Conservation (phyloP, 1,284 basidiomycete species). For the Ganoderma meredithae region DNA sequence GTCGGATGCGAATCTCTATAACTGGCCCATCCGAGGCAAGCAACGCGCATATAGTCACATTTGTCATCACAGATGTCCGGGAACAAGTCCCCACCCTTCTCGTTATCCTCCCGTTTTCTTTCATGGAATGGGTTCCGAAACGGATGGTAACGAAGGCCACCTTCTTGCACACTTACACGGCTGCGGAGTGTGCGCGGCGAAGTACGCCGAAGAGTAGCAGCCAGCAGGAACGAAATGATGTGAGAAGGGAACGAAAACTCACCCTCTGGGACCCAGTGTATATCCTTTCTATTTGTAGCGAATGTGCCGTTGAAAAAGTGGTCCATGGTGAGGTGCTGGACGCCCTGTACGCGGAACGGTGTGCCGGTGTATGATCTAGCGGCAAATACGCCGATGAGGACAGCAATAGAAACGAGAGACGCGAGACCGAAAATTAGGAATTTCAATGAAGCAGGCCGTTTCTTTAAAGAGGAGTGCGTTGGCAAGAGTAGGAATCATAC, state of each 20-base stretch:
- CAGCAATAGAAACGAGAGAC: constrained; percentile 61
- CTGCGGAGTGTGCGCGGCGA: background rate
- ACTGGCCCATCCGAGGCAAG: too few relatives aligned
- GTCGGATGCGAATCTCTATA: too few relatives aligned
- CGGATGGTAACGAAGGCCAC: too few relatives aligned
- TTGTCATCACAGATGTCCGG: too few relatives aligned
- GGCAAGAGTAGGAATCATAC: background rate
- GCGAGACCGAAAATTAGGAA: constrained; percentile 62
- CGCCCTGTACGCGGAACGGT: constrained; percentile 59
- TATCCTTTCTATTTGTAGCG: constrained; percentile 46
- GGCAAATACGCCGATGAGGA: constrained; percentile 74
- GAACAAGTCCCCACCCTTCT: too few relatives aligned
- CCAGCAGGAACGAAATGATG: background rate
- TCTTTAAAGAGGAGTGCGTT: constrained; percentile 11
- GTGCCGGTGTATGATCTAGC: constrained; percentile 70
- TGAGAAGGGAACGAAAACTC: constrained; percentile 28
- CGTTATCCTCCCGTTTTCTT: too few relatives aligned
- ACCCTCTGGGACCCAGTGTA: constrained; percentile 93
- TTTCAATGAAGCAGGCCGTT: constrained; percentile 58
- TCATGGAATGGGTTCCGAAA: too few relatives aligned
- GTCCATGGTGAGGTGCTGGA: constrained; percentile 81
- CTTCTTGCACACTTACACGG: too few relatives aligned
- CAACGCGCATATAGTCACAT: too few relatives aligned
- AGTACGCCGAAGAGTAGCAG: background rate
- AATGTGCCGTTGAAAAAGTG: constrained; percentile 94